These are phyloP conservation scores for Chaetomiaceae sp. DNA, from an alignment of 2,329 filamentous ascomycete genomes.

Conservation along the genomic window DNA sequence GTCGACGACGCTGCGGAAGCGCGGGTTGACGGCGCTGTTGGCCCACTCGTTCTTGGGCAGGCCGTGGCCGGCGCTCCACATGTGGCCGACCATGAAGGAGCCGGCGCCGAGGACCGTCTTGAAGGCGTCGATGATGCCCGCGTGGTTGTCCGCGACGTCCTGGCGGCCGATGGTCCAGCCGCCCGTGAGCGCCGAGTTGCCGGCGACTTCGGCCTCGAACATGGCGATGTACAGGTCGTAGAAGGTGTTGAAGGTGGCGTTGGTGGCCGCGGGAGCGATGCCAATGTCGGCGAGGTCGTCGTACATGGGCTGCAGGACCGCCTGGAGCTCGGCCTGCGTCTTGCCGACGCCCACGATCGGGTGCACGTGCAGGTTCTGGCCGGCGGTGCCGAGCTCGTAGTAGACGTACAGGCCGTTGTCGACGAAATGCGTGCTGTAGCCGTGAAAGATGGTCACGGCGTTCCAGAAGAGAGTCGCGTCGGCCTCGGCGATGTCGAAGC, in stretches of 20 bases:
- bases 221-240: conserved; percentile 36
- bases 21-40: conserved; percentile 38
- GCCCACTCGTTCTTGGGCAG: conserved; percentile 29
- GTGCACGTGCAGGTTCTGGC: conserved; percentile 37
- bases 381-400: conserved; percentile 38
- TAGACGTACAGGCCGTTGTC: conserved; percentile 40
- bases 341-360: conserved; percentile 36
- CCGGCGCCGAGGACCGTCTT: conserved; percentile 30
- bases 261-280: conserved; percentile 28
- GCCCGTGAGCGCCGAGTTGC: conserved; percentile 33
- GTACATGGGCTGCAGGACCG: conserved; percentile 34
- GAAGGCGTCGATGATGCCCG: conserved; percentile 34
- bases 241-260: conserved; percentile 31
- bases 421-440: conserved; percentile 37
- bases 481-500: conserved; percentile 36
- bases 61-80: conserved; percentile 36
- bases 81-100: conserved; percentile 35
- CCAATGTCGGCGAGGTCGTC: conserved; percentile 30
- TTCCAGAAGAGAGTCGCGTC: conserved; percentile 42
- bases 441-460: conserved; percentile 44
- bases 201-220: conserved; percentile 34
- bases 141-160: conserved; percentile 34
- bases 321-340: conserved; percentile 32
- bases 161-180: conserved; percentile 36
- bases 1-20: conserved; percentile 33